These are phyloP conservation scores for Ceratocystis alfenasii DNA, from an alignment of 2,329 filamentous ascomycete species.

Conservation along the genomic window DNA sequence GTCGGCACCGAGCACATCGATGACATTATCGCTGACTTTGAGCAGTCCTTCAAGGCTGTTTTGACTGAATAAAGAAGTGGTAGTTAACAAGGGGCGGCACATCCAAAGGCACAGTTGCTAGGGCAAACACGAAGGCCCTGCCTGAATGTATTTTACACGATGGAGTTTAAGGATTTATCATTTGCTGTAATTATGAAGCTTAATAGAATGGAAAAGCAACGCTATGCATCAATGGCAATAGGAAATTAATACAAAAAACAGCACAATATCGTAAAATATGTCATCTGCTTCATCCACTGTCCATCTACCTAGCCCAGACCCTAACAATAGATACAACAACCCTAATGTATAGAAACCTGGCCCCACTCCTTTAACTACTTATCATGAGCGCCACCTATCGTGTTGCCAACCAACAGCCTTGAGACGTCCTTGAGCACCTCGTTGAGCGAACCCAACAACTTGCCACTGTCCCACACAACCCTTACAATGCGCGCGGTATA, in stretches of 20 bases:
- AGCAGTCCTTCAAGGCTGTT: conserved; percentile 68
- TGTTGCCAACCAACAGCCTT: background rate
- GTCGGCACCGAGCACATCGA: conserved; percentile 95
- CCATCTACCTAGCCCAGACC: background rate
- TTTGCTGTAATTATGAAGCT: background rate
- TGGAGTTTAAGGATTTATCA: background rate
- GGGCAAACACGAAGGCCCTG: too few relatives aligned
- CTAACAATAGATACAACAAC: background rate
- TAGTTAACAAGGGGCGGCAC: too few relatives aligned
- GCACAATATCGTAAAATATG: too few relatives aligned
- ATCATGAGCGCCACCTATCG: background rate
- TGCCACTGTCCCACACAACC: too few relatives aligned
- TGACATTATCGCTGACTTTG: conserved; percentile 91
- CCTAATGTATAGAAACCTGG: background rate
- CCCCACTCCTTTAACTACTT: background rate
- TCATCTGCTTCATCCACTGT: too few relatives aligned
- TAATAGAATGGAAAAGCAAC: background rate
- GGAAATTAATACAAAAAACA: too few relatives aligned
- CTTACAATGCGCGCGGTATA: conserved; percentile 24
- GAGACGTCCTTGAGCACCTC: background rate
- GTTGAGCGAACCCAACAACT: background rate
- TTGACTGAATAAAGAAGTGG: background rate
- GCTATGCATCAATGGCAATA: background rate
- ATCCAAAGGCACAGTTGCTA: too few relatives aligned
- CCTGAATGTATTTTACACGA: background rate